Percentiles rank a stretch among this genome's conserved stretches.
These are phyloP conservation scores for Suhomyces vadensis DNA, from an alignment of 805 yeast genomes.

Conservation along the genomic window DNA sequence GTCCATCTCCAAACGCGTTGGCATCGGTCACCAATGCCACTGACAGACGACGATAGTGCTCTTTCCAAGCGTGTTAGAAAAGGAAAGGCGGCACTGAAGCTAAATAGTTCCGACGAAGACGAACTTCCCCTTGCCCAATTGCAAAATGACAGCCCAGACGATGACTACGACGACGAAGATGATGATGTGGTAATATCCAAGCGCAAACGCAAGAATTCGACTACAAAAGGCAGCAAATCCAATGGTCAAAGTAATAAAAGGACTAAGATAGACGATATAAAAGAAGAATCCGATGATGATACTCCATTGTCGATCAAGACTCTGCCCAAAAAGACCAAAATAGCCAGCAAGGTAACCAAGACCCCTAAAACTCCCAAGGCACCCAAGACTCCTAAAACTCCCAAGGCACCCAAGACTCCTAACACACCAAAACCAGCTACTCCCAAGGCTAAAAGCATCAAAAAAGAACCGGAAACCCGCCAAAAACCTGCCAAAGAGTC, in stretches of 20 bases:
- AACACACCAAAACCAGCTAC: slow-evolving; percentile 10
- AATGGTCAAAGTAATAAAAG: not conserved
- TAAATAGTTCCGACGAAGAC: slow-evolving; percentile 14
- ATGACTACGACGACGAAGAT: slow-evolving; percentile 9
- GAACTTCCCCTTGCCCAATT: slow-evolving; percentile 19
- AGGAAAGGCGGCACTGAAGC: not conserved
- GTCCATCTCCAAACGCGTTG: not conserved
- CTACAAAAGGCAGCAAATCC: not conserved
- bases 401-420: slow-evolving; percentile 10
- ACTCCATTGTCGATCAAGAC: not conserved
- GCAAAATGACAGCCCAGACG: not conserved
- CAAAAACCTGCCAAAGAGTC: slow-evolving; percentile 6
- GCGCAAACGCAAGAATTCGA: slow-evolving; percentile 7
- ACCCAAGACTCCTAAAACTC: slow-evolving; percentile 14
- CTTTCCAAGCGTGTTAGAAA: not conserved
- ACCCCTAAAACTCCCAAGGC: slow-evolving; percentile 2
- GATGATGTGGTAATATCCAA: slow-evolving; percentile 21
- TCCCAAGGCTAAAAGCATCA: slow-evolving; percentile 14
- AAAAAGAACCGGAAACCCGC: slow-evolving; percentile 16
- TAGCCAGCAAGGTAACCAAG: slow-evolving; percentile 7
- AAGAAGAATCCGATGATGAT: not conserved
- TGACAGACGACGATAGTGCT: slow-evolving; percentile 12
- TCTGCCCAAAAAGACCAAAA: slow-evolving; percentile 7
- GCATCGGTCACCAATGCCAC: slow-evolving; percentile 6
- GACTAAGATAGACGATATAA: not conserved